Conservation (phyloP, 2,329 filamentous ascomycete genomes). For the Celoporthe dispersa region DNA sequence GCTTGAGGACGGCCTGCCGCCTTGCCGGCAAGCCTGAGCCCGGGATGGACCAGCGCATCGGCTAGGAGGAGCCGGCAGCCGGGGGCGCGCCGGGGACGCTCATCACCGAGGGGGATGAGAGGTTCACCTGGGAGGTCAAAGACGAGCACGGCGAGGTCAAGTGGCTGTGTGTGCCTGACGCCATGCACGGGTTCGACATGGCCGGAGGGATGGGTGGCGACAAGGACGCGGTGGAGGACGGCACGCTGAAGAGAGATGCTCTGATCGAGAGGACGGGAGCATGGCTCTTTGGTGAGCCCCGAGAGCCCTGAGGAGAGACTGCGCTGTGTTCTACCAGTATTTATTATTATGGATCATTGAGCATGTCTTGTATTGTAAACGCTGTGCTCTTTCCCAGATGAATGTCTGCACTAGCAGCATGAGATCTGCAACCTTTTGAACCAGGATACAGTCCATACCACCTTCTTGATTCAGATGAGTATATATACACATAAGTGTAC, state of each 20-base stretch:
- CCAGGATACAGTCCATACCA: too few species aligned
- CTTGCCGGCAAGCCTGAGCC: constrained; percentile 41
- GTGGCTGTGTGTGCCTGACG: constrained; percentile 41
- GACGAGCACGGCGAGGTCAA: constrained; percentile 33
- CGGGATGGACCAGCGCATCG: constrained; percentile 36
- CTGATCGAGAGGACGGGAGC: constrained; percentile 20
- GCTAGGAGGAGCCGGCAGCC: constrained; percentile 34
- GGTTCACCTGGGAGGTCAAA: constrained; percentile 36
- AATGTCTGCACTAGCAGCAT: background rate
- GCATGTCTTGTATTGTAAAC: background rate
- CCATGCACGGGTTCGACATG: constrained; percentile 40
- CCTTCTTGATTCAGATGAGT: too few species aligned
- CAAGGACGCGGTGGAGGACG: constrained; percentile 33
- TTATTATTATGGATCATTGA: background rate
- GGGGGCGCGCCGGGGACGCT: constrained; percentile 33
- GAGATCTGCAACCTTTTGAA: background rate
- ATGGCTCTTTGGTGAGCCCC: constrained; percentile 24
- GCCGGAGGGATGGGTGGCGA: constrained; percentile 31
- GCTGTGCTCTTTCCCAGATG: background rate
- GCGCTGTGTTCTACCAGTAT: too few species aligned
- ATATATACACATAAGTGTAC: background rate
- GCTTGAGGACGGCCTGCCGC: constrained; percentile 42
- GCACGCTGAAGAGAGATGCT: constrained; percentile 33
- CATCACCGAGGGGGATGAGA: constrained; percentile 36
- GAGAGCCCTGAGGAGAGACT: background rate